Conservation (phyloP, 495 filamentous ascomycete genomes). For the Saxispiralis lemnorum region DNA sequence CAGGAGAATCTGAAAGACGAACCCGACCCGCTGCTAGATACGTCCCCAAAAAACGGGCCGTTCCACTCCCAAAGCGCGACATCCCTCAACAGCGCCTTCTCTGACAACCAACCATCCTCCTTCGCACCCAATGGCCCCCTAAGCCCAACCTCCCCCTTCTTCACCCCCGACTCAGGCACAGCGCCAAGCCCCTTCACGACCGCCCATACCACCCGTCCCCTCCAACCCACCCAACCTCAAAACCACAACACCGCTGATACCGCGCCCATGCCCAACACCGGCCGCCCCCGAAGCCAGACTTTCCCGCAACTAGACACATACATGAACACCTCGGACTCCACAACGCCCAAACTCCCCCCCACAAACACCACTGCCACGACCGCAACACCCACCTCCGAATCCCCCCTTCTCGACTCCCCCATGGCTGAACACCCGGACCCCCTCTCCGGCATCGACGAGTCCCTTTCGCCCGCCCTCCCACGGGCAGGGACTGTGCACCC, state of each 20-base stretch:
- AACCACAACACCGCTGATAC: constrained; percentile 29
- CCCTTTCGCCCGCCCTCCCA: constrained; percentile 6
- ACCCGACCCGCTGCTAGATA: constrained; percentile 31
- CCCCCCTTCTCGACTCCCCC: constrained; percentile 45
- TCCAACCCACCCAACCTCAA: constrained; percentile 41
- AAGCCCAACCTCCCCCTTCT: constrained; percentile 76
- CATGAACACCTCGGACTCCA: constrained; percentile 46
- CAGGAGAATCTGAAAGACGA: constrained; percentile 45
- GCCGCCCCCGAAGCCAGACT: constrained; percentile 75
- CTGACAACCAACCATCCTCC: constrained; percentile 38
- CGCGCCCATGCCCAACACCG: constrained; percentile 42
- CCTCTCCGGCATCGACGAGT: constrained; percentile 35
- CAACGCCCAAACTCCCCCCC: constrained; percentile 42
- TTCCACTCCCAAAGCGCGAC: constrained; percentile 39
- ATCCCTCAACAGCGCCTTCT: constrained; percentile 38
- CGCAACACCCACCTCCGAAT: too few relatives aligned
- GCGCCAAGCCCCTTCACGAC: constrained; percentile 48
- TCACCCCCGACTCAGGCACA: constrained; percentile 49
- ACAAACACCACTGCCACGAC: constrained; percentile 20
- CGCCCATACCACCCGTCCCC: constrained; percentile 41
- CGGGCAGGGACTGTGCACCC: constrained; percentile 3
- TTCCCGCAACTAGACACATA: constrained; percentile 61
- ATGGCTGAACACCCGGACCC: constrained; percentile 37
- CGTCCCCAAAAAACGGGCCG: constrained; percentile 40
- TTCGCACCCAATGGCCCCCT: constrained; percentile 52